These are phyloP conservation scores for Podospora pseudocomata DNA, from an alignment of 495 filamentous ascomycete species.

Conservation along the genomic window DNA sequence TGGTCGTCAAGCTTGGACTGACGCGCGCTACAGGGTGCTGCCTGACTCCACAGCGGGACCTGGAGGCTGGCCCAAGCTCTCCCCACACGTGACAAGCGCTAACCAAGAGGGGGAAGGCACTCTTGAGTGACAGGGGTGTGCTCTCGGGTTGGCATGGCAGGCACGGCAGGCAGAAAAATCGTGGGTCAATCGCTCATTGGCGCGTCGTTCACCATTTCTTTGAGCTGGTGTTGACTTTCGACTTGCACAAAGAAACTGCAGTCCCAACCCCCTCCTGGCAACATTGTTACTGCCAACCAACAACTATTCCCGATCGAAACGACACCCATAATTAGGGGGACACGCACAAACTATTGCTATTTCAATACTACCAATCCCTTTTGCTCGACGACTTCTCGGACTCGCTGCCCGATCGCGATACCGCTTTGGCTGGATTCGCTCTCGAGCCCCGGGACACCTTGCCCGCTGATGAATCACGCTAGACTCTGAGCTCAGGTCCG, in stretches of 20 bases:
- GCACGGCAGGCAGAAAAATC: slow-evolving; percentile 30
- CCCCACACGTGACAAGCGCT: slow-evolving; percentile 26
- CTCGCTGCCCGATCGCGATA: neutral
- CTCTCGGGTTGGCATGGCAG: slow-evolving; percentile 17
- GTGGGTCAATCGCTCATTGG: slow-evolving; percentile 14
- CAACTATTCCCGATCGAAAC: neutral
- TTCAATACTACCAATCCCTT: neutral
- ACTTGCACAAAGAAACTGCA: neutral
- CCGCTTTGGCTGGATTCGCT: slow-evolving; percentile 7
- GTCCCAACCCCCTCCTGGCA: neutral
- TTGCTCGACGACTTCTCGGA: neutral
- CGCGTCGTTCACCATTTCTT: slow-evolving; percentile 16
- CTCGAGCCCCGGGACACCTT: neutral
- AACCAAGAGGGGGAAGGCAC: slow-evolving; percentile 16
- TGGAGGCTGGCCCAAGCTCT: slow-evolving; percentile 31
- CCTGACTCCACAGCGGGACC: slow-evolving; percentile 21
- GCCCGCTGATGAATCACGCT: slow-evolving; percentile 18
- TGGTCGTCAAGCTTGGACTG: neutral
- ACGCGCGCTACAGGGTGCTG: slow-evolving; percentile 22
- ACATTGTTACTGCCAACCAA: neutral
- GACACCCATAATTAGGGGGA: neutral
- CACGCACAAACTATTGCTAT: neutral
- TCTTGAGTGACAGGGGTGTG: slow-evolving; percentile 6
- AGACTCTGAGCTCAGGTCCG: slow-evolving; percentile 27
- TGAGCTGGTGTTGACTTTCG: neutral